A percentile compares a stretch with the other conserved stretches of the same genome.
These are phyloP conservation scores for Leishmania aethiopica DNA, from an alignment of 208 protist genomes.

Conservation along the genomic window DNA sequence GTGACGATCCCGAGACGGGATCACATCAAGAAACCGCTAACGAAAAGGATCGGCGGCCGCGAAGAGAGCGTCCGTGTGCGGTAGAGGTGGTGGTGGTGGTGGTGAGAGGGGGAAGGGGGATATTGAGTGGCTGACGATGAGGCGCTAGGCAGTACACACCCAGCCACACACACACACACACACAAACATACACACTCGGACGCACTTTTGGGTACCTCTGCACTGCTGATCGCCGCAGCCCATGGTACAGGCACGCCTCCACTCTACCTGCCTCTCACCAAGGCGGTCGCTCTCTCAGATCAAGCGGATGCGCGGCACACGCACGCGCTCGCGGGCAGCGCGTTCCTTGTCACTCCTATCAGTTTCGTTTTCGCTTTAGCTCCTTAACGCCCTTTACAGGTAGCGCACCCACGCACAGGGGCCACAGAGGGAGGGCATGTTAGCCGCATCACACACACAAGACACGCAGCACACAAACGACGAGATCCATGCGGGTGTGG, in stretches of 20 bases:
- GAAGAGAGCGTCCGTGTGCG: neutral
- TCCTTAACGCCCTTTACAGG: neutral
- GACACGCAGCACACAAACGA: neutral
- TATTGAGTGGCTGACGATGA: neutral
- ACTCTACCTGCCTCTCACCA: neutral
- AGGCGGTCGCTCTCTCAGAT: neutral
- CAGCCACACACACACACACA: neutral
- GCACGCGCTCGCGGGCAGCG: no score
- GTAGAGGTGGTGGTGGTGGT: neutral
- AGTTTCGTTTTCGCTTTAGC: neutral
- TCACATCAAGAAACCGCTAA: neutral
- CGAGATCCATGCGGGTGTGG: neutral
- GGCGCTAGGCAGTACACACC: neutral
- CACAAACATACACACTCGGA: neutral
- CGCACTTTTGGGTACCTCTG: neutral
- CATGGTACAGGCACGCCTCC: neutral
- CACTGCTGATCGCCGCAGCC: neutral
- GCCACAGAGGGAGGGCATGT: neutral
- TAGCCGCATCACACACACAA: neutral
- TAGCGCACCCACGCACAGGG: neutral
- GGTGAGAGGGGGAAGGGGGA: no score
- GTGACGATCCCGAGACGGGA: neutral
- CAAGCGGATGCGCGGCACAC: neutral
- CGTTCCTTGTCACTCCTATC: neutral
- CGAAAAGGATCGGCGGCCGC: neutral